These are phyloP conservation scores for Phytopythium sindhum DNA, from an alignment of 352 stramenopile species.

Conservation along the genomic window DNA sequence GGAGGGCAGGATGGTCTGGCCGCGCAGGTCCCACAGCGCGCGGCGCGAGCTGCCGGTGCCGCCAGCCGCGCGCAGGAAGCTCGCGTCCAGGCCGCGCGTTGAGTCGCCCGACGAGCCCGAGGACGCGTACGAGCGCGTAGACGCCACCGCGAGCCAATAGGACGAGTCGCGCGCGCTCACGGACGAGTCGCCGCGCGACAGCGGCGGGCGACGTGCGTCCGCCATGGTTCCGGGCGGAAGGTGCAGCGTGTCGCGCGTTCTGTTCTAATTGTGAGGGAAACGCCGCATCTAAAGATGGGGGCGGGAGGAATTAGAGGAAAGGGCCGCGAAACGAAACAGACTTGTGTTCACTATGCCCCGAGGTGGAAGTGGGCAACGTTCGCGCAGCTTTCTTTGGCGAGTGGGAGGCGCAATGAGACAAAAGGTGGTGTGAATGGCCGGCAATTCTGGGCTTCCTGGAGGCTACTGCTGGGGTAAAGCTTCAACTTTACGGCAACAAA, in stretches of 20 bases:
- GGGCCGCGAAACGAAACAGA: too few relatives aligned
- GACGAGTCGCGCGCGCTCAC: conserved; percentile 63
- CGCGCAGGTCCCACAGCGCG: conserved; percentile 11
- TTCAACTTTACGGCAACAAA: too few relatives aligned
- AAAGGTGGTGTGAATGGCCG: background rate
- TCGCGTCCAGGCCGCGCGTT: conserved; percentile 23
- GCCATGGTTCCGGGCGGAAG: too few relatives aligned
- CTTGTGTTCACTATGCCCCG: too few relatives aligned
- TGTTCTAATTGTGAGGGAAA: background rate
- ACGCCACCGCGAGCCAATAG: conserved; percentile 60
- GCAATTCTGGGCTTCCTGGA: too few relatives aligned
- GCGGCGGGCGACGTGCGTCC: conserved; percentile 8
- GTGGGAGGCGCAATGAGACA: background rate
- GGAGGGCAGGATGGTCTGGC: conserved; percentile 5
- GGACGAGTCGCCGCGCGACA: conserved; percentile 29
- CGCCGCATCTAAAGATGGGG: too few relatives aligned
- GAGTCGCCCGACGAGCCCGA: conserved; percentile 14
- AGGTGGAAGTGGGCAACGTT: too few relatives aligned
- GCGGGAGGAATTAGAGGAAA: background rate
- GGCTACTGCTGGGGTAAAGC: too few relatives aligned
- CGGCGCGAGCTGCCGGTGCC: conserved; percentile 15
- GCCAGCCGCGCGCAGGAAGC: conserved; percentile 21
- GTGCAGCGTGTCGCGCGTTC: background rate
- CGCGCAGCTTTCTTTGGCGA: background rate
- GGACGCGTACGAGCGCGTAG: conserved; percentile 21